Base-by-base conservation (phyloP, 2,329 filamentous ascomycete species). In the Fusarium incarnatum region DNA sequence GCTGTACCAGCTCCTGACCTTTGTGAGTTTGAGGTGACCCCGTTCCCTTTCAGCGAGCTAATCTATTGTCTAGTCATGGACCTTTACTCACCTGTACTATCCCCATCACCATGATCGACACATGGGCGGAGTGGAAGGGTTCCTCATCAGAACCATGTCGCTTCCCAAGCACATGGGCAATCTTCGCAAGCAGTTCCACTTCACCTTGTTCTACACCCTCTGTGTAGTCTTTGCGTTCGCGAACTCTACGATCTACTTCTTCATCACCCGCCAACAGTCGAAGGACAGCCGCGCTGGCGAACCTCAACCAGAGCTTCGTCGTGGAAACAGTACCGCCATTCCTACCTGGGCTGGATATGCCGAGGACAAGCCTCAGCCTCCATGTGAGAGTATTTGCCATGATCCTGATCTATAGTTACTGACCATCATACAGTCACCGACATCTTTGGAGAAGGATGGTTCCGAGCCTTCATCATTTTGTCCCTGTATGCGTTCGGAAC, bases 191-290 rank as follows among this genome's bases (percentile, higher is more conserved):
- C 82, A 82, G 27, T 83, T 83, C 70, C 79, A 80, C 71, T 87
- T 87, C 71, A 85, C 83, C 59, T 62, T 87, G 74, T 86, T 85
- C 74, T 86, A 86, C 75, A 83, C 82, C 2, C 69, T 80, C 13
- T 78, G 81, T 2, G 81, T 81, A 20, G 82, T 86, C 23, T 85
- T 84, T 56, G 73, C 80, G 22, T 83, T 87, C 60, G 81, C 85
- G 77, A 87, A 86, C 70, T 83, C 83, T 15, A 76, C 82, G 59
- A 79, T 85, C 28, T 87, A 86, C 79, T 87, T 84, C 83, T 77
- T 81, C 67, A 75, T 83, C 23, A 82, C 79, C 3, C 75, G 78
- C 6, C 77, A 72, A 18, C 75, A 80, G n/a, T 60, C 74, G 11
- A 72, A 72, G 11, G 61, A 64, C 3, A 72, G 68, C 8, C 41